Percentiles rank a stretch among this genome's conserved stretches.
Evolutionary conservation across 208 protist species (phyloP).

Genomic region (Leishmania tropica): DNA sequence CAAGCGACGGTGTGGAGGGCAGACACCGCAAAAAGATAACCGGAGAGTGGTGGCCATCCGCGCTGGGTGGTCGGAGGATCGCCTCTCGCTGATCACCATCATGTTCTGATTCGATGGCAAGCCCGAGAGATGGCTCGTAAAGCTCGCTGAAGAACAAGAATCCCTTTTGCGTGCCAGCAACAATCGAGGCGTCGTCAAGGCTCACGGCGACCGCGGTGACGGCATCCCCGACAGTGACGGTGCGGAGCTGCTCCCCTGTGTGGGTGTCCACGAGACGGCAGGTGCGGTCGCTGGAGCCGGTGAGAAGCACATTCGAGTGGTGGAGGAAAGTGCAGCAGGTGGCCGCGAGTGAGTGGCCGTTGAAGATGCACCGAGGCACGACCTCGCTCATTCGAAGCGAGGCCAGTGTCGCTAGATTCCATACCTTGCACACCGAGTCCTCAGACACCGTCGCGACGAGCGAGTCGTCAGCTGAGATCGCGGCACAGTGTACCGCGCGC

Average conservation of each 20-base stretch:
- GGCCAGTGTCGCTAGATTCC: constrained; percentile 49
- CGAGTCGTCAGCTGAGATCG: constrained; percentile 58
- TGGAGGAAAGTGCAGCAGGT: constrained; percentile 69
- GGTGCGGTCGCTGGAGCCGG: constrained; percentile 69
- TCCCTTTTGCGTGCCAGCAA: constrained; percentile 56
- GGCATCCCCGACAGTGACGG: constrained; percentile 61
- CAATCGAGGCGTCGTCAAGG: constrained; percentile 45
- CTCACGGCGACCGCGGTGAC: constrained; percentile 53
- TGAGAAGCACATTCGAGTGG: constrained; percentile 49
- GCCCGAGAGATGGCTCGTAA: constrained; percentile 3
- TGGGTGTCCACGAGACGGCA: constrained; percentile 67
- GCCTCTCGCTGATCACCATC: constrained; percentile 16
- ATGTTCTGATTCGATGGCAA: constrained; percentile 1
- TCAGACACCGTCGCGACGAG: constrained; percentile 74
- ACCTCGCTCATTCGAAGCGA: constrained; percentile 33
- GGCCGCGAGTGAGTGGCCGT: constrained; percentile 72
- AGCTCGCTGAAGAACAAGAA: constrained; percentile 60
- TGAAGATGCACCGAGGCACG: constrained; percentile 44
- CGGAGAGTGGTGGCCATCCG: constrained; percentile 52
- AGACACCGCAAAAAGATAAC: constrained; percentile 62
- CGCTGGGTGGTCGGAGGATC: constrained; percentile 45
- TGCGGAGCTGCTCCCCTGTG: constrained; percentile 51
- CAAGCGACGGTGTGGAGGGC: constrained; percentile 21
- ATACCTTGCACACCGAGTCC: constrained; percentile 81
- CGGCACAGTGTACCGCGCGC: constrained; percentile 54